Evolutionary conservation across 73 alveolate species (phyloP).

Genomic region (Effrenium voratum): DNA sequence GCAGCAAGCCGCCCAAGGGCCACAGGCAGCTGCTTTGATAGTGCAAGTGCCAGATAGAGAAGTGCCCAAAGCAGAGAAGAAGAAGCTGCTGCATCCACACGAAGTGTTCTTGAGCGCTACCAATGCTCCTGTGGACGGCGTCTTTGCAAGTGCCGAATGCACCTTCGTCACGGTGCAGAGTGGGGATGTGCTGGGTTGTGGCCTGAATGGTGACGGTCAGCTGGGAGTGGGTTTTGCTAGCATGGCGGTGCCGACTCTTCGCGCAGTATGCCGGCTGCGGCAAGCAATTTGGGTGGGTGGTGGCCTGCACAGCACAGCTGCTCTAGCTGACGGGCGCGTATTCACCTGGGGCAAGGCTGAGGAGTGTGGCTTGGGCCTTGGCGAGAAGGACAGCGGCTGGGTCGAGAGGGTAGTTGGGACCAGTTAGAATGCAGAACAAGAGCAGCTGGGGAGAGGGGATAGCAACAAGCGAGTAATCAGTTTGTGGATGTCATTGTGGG

Average conservation of each 20-base stretch:
- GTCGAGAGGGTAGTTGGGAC: no score
- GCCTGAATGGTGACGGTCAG: conserved; percentile 84
- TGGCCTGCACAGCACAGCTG: conserved; percentile 56
- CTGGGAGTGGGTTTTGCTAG: conserved; percentile 78
- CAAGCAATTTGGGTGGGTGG: conserved; percentile 57
- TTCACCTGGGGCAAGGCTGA: conserved; percentile 91
- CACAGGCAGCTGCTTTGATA: conserved; percentile 22
- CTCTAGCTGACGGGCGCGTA: conserved; percentile 33
- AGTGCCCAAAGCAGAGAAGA: conserved; percentile 84
- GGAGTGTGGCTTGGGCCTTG: conserved; percentile 73
- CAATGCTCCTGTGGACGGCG: neutral
- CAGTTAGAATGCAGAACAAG: no score
- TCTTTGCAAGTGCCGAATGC: conserved; percentile 86
- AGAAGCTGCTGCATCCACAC: conserved; percentile 72
- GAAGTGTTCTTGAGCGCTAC: conserved; percentile 12
- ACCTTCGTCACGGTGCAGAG: conserved; percentile 49
- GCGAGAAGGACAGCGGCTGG: conserved; percentile 50
- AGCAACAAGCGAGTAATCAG: neutral
- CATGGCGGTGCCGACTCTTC: conserved; percentile 74
- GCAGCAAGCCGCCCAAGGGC: conserved; percentile 77
- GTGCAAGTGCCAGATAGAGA: conserved; percentile 75
- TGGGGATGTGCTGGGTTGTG: conserved; percentile 60
- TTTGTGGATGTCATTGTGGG: neutral
- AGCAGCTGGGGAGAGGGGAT: no score
- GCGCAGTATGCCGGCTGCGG: neutral